Conservation (phyloP, 1,139 yeast genomes). For the Entelexis sorbosivorans region DNA sequence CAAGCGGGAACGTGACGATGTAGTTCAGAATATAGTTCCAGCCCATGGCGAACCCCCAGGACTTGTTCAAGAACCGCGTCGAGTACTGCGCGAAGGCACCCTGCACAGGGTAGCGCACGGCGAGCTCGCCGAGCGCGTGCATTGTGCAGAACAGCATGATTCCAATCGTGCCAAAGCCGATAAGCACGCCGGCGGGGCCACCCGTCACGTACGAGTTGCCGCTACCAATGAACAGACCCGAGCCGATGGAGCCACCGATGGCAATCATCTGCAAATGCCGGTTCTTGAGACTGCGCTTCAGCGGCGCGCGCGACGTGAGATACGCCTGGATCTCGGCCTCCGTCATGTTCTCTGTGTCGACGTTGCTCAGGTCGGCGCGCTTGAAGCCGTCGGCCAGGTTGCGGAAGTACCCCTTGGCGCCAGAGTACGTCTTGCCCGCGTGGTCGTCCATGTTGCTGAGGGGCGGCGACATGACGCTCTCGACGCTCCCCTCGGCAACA, state of each 20-base stretch:
- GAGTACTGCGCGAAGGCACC: slow-evolving; percentile 73
- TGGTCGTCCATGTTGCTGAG: background rate
- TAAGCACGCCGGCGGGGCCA: slow-evolving; percentile 72
- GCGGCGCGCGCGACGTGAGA: slow-evolving; percentile 58
- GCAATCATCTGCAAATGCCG: slow-evolving; percentile 43
- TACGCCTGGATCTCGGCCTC: slow-evolving; percentile 60
- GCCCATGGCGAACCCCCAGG: slow-evolving; percentile 65
- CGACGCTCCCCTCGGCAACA: slow-evolving; percentile 8
- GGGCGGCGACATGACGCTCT: slow-evolving; percentile 2
- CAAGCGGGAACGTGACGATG: slow-evolving; percentile 68
- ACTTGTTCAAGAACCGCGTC: slow-evolving; percentile 56
- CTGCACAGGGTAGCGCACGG: slow-evolving; percentile 64
- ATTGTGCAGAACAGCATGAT: slow-evolving; percentile 63
- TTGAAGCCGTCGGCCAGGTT: slow-evolving; percentile 46
- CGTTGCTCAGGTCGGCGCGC: slow-evolving; percentile 63
- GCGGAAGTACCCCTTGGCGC: slow-evolving; percentile 12
- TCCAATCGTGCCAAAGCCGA: slow-evolving; percentile 56
- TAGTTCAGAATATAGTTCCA: slow-evolving; percentile 79
- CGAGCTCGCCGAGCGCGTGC: slow-evolving; percentile 78
- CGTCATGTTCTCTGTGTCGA: slow-evolving; percentile 45
- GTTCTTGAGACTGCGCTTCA: slow-evolving; percentile 32
- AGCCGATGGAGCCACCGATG: slow-evolving; percentile 76
- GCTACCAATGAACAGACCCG: slow-evolving; percentile 64
- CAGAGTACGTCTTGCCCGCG: background rate
- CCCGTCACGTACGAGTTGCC: slow-evolving; percentile 58